Percentiles rank a stretch among this genome's conserved stretches.
Evolutionary conservation across 73 alveolate species (phyloP).

Genomic region (Tetrahymena malaccensis): DNA sequence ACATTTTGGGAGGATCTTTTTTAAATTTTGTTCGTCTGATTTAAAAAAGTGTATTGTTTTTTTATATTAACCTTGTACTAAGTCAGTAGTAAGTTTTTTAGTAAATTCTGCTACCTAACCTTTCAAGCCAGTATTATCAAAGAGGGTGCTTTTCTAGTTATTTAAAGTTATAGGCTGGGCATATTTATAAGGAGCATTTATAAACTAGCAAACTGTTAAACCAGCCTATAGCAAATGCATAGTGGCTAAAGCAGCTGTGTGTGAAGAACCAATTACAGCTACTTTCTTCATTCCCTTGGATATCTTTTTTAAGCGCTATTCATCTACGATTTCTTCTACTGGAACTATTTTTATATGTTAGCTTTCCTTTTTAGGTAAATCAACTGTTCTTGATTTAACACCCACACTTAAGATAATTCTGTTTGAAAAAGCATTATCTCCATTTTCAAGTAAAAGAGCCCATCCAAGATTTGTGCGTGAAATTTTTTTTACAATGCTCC

Average conservation of each 20-base stretch:
- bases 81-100: neutral
- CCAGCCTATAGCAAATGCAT: neutral
- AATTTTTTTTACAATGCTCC: neutral
- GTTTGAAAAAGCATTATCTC: neutral
- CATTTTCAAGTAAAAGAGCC: neutral
- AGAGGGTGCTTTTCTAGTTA: neutral
- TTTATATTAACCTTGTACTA: neutral
- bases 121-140: neutral
- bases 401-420: neutral
- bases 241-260: neutral
- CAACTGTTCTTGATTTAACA: neutral
- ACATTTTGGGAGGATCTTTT: neutral
- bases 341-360: neutral
- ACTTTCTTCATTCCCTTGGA: neutral
- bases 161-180: neutral
- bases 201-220: neutral
- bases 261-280: neutral
- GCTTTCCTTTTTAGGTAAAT: neutral
- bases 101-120: neutral
- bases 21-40: neutral
- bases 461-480: neutral
- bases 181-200: neutral
- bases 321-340: neutral
- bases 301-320: neutral
- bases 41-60: neutral